phyloP scores from a whole-genome alignment of 1,139 yeast species.

The Debaryomyces fabryi region DNA sequence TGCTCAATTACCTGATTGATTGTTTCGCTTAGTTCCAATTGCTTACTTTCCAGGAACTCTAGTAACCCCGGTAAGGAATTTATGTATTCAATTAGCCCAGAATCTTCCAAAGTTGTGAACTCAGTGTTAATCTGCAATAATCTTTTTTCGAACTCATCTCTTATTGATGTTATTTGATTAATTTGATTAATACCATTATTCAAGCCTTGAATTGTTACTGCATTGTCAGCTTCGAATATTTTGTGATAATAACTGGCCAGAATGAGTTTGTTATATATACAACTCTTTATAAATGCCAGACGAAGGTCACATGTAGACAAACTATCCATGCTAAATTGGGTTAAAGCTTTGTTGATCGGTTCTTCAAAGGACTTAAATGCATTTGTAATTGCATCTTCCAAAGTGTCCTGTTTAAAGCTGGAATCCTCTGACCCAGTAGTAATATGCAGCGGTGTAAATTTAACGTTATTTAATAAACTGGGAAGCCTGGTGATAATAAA shows the following conservation, averaged over 20 bases:
- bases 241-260: constrained; percentile 46
- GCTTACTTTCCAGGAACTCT: constrained; percentile 43
- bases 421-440: not conserved
- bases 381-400: constrained; percentile 19
- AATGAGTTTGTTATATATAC: constrained; percentile 40
- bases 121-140: constrained; percentile 54
- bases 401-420: constrained; percentile 18
- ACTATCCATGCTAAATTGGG: constrained; percentile 13
- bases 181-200: constrained; percentile 26
- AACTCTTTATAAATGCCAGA: constrained; percentile 57
- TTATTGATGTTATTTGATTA: constrained; percentile 12
- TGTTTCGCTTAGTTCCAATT: constrained; percentile 37
- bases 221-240: constrained; percentile 38
- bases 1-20: constrained; percentile 38
- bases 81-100: constrained; percentile 48
- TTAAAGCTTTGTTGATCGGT: constrained; percentile 11
- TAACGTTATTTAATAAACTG: constrained; percentile 20
- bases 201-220: constrained; percentile 37
- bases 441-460: constrained; percentile 11
- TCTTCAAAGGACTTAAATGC: constrained; percentile 21
- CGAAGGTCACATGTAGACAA: constrained; percentile 47
- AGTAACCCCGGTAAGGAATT: constrained; percentile 28
- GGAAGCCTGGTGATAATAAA: constrained; percentile 38
- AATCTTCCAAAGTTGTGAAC: constrained; percentile 55
- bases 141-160: constrained; percentile 30